These are phyloP conservation scores for Dissophora globulifera DNA, from an alignment of 192 early-diverging fungal species.

Conservation along the genomic window DNA sequence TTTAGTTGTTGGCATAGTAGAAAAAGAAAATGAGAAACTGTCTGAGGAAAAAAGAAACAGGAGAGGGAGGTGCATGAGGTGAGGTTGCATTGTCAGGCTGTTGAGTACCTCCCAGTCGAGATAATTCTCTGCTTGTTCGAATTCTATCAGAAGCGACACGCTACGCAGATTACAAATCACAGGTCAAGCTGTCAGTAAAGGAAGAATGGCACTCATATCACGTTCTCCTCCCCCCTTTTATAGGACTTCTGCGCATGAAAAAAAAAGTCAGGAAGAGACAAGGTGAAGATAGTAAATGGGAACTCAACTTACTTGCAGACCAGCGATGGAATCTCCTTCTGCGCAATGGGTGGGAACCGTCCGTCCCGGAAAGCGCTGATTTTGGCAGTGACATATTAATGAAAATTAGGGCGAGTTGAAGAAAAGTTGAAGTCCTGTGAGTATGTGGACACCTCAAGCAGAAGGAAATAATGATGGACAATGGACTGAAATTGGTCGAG, in stretches of 20 bases:
- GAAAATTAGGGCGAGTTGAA: no score
- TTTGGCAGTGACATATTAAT: not conserved
- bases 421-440: no score
- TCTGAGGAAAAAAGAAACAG: no score
- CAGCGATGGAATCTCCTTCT: slow-evolving; percentile 72
- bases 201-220: not conserved
- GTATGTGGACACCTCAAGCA: no score
- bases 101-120: slow-evolving; percentile 84
- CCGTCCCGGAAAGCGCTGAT: slow-evolving; percentile 80
- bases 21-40: not conserved
- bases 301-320: slow-evolving; percentile 62
- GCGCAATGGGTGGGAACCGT: slow-evolving; percentile 84
- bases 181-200: no score
- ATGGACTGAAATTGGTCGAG: no score
- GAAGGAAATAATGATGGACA: no score
- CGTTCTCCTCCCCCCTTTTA: not conserved
- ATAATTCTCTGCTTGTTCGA: slow-evolving; percentile 79
- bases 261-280: no score
- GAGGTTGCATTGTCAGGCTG: no score
- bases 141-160: slow-evolving; percentile 89
- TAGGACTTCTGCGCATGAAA: not conserved
- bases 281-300: not conserved
- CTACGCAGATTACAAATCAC: slow-evolving; percentile 25
- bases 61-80: no score
- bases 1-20: not conserved